These are phyloP conservation scores for Tetrahymena borealis DNA, from an alignment of 73 alveolate genomes.

Conservation along the genomic window DNA sequence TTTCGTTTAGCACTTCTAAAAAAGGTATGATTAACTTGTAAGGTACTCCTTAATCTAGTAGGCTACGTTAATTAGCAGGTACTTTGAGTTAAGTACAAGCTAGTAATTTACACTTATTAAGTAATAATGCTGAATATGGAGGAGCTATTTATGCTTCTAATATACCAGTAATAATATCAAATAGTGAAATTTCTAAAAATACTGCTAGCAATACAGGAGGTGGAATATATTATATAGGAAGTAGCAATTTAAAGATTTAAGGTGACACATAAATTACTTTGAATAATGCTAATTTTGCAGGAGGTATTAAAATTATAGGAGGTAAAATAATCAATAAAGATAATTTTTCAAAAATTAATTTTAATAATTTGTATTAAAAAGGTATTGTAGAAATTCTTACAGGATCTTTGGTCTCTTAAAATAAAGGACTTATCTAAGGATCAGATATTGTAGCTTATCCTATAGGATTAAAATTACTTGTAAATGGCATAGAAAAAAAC, in stretches of 20 bases:
- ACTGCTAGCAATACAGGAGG: not conserved
- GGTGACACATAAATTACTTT: not conserved
- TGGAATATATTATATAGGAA: not conserved
- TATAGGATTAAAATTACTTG: not conserved
- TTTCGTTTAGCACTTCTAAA: no score
- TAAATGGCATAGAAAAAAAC: not conserved
- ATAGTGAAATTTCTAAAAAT: not conserved
- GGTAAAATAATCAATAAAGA: not conserved
- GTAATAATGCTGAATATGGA: not conserved
- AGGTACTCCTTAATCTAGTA: no score
- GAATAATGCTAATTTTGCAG: not conserved
- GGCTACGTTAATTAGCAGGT: no score
- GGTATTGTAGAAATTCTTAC: no score
- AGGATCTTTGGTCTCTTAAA: not conserved
- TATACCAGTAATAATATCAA: not conserved
- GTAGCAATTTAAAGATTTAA: no score
- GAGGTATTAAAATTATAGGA: not conserved
- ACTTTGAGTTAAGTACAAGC: no score
- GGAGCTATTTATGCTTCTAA: not conserved
- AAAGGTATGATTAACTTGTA: no score
- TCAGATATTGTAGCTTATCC: not conserved
- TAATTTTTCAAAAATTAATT: no score
- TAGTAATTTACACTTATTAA: no score
- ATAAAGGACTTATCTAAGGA: not conserved
- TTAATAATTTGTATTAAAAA: no score